phyloP scores from a whole-genome alignment of 2,329 filamentous ascomycete genomes.

The Chrysoporthe austroafricana region DNA sequence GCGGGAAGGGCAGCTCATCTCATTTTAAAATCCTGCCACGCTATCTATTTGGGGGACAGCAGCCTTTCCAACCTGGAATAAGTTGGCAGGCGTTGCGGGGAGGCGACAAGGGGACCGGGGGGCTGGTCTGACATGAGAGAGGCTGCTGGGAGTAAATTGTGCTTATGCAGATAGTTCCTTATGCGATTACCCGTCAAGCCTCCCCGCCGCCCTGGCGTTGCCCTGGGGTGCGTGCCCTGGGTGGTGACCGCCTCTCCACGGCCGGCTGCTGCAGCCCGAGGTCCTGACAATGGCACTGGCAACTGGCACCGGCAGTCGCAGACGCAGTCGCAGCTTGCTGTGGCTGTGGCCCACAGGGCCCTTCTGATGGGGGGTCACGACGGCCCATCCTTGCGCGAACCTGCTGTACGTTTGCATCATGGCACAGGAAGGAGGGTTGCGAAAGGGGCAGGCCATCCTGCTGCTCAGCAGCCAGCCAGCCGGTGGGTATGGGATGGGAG shows the following conservation, averaged over 20 bases:
- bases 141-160: slow-evolving; percentile 9
- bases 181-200: slow-evolving; percentile 2
- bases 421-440: slow-evolving; percentile 12
- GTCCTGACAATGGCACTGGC: too few relatives aligned
- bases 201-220: too few relatives aligned
- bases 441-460: slow-evolving; percentile 1
- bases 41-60: slow-evolving; percentile 17
- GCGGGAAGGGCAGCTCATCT: slow-evolving; percentile 9
- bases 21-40: slow-evolving; percentile 19
- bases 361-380: neutral
- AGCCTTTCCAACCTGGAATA: neutral
- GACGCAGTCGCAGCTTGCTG: neutral
- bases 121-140: neutral
- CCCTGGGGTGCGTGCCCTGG: neutral
- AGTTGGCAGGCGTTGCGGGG: neutral
- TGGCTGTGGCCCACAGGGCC: neutral
- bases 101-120: slow-evolving; percentile 1
- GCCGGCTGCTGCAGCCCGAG: too few relatives aligned
- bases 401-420: slow-evolving; percentile 22
- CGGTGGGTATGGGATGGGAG: too few relatives aligned
- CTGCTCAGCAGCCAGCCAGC: neutral
- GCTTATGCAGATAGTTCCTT: slow-evolving; percentile 9
- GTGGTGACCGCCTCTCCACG: neutral
- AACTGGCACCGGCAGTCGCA: too few relatives aligned
- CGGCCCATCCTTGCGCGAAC: neutral